These are phyloP conservation scores for Daldinia grandis DNA, from an alignment of 495 filamentous ascomycete species.

Conservation along the genomic window DNA sequence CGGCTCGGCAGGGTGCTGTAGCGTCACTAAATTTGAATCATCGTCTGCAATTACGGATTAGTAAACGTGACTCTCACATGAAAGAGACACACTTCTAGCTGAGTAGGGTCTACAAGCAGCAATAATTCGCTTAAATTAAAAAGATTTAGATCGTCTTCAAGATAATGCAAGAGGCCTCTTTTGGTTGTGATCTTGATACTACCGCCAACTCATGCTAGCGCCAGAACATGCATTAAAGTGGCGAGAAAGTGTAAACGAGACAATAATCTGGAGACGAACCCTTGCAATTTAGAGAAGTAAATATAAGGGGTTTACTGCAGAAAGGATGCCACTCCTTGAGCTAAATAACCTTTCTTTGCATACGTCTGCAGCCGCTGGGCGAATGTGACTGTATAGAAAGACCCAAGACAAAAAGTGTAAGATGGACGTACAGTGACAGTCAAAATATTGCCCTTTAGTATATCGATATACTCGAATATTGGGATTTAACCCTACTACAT, in stretches of 20 bases:
- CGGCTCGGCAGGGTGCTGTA: conserved; percentile 75
- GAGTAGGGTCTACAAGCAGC: not conserved
- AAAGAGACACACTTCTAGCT: not conserved
- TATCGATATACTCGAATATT: conserved; percentile 96
- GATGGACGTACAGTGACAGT: conserved; percentile 77
- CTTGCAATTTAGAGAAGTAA: not conserved
- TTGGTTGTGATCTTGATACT: not conserved
- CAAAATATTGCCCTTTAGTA: conserved; percentile 84
- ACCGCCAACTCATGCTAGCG: not conserved
- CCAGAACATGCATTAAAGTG: not conserved
- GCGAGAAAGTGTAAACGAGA: not conserved
- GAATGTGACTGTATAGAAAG: conserved; percentile 11
- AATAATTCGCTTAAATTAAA: not conserved
- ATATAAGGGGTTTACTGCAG: conserved; percentile 3
- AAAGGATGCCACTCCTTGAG: not conserved
- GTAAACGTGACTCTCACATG: conserved; percentile 8
- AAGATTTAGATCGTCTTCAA: not conserved
- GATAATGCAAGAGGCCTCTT: not conserved
- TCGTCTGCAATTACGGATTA: conserved; percentile 37
- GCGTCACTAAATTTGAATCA: conserved; percentile 40
- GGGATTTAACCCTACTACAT: conserved; percentile 84
- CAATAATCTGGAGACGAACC: not conserved
- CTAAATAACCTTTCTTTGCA: conserved; percentile 9
- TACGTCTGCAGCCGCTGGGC: conserved; percentile 3
- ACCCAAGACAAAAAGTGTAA: conserved; percentile 1